These are phyloP conservation scores for Syzygium jambos DNA, from an alignment of 345 rosid genomes.

Conservation along the genomic window DNA sequence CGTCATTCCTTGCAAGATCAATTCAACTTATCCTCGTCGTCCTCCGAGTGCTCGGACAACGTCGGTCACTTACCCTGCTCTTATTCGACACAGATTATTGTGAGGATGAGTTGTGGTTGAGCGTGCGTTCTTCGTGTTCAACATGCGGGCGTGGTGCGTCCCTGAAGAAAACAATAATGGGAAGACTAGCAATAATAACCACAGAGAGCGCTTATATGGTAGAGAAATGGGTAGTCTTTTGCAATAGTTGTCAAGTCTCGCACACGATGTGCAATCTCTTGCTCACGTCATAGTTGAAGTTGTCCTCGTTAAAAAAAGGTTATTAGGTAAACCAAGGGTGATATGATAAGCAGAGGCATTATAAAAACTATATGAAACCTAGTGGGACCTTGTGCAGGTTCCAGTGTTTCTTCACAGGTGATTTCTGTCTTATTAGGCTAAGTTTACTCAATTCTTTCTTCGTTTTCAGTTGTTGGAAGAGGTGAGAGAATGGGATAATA, in stretches of 20 bases:
- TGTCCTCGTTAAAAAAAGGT: not conserved
- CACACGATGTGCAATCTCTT: not conserved
- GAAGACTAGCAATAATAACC: not conserved
- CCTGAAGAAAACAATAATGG: not conserved
- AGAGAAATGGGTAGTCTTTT: not conserved
- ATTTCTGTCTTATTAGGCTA: not conserved
- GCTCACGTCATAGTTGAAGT: not conserved
- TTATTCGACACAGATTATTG: not conserved
- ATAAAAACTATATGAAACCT: not conserved
- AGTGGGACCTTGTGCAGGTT: not conserved
- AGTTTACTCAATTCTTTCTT: not conserved
- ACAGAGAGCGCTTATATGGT: not conserved
- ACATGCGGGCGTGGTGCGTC: not conserved
- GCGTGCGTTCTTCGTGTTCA: not conserved
- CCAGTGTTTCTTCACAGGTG: not conserved
- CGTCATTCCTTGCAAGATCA: slow-evolving; percentile 18
- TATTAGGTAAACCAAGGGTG: not conserved
- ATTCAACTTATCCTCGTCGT: not conserved
- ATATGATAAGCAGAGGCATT: not conserved
- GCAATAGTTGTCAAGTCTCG: not conserved
- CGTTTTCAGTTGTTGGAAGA: too few species aligned
- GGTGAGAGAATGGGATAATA: not conserved
- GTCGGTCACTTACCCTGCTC: not conserved
- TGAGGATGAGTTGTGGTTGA: not conserved
- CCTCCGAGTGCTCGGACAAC: not conserved